Base-by-base conservation (phyloP, 2,329 filamentous ascomycete species). In the Colletotrichum australisinense region DNA sequence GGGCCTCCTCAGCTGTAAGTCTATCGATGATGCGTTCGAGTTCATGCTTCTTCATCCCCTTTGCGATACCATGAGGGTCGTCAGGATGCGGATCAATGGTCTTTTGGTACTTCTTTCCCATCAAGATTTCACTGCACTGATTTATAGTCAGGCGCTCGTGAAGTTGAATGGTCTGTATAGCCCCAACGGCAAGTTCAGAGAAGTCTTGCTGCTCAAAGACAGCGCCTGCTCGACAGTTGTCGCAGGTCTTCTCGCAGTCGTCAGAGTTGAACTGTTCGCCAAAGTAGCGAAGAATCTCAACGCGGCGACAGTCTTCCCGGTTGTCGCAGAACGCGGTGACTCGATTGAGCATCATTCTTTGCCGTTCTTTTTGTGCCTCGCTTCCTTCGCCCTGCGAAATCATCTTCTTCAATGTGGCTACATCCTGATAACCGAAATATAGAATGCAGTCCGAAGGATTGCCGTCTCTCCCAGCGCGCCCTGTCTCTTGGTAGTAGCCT, bases 401-500 rank as follows among this genome's bases (percentile, higher is more conserved):
- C 90, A 98, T 93, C 74, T 91, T 92, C 77, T 92, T 92, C 30
- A 98, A 86, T 66, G 90, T 88, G 62, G 87, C 89, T 64, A 93
- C 92, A 80, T 99, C 97, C 73, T 86, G 88, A 79, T 94, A 97
- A 57, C 91, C 91, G 78, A 97, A 99, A 83, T 93, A 98, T 16
- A 99, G 88, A 80, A 95, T 97, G 84, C 97, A 99, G 71, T 93
- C 92, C 7, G 97, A 98, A 24, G 88, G 89, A 76, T 94, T 91
- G 9, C 96, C 96, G 81, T 99, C 97, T 80, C 97, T 91, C 7
- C 97, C 97, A 72, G 97, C 97, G 78, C 97, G 93, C 1, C 97
- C 97, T 57, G 97, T 99, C 82, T 99, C 97, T 81, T 99, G 97
- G 79, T 99, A 99, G 82, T 99, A 99, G 0, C 97, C 97, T 83